Percentiles rank a stretch among this genome's conserved stretches.
Conservation (phyloP, 768 basidiomycete species). For the Rubroboletus satanas region DNA sequence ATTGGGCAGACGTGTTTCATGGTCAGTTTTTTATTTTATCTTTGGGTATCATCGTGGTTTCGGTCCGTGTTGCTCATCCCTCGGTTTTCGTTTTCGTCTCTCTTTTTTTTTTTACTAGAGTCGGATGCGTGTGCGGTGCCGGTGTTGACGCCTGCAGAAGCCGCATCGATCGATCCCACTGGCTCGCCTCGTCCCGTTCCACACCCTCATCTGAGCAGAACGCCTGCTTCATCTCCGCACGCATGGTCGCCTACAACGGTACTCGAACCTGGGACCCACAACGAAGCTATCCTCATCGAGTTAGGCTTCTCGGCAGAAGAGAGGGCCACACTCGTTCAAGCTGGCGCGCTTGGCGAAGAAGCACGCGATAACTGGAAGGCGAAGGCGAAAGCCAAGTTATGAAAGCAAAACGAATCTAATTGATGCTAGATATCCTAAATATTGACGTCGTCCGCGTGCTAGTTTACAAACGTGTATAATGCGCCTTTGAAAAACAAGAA, state of each 20-base stretch:
- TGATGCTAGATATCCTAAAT: not conserved
- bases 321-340: conserved; percentile 35
- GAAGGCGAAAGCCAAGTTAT: conserved; percentile 25
- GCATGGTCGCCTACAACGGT: conserved; percentile 10
- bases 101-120: conserved; percentile 34
- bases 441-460: conserved; percentile 3
- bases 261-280: conserved; percentile 52
- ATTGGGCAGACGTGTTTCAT: conserved; percentile 67
- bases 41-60: not conserved
- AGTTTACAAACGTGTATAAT: conserved; percentile 5
- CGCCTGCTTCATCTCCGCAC: conserved; percentile 22
- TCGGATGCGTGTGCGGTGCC: conserved; percentile 72
- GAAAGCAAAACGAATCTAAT: conserved; percentile 3
- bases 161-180: conserved; percentile 40
- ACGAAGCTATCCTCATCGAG: conserved; percentile 48
- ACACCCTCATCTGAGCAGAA: conserved; percentile 46
- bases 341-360: conserved; percentile 47
- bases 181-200: conserved; percentile 42
- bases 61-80: not conserved
- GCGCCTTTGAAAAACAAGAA: not conserved
- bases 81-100: not conserved
- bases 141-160: conserved; percentile 62
- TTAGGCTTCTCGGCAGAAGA: conserved; percentile 46
- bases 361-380: conserved; percentile 15
- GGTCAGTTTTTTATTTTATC: conserved; percentile 35